These are phyloP conservation scores for Solanum virginianum DNA, from an alignment of 257 asterid species.

Conservation along the genomic window DNA sequence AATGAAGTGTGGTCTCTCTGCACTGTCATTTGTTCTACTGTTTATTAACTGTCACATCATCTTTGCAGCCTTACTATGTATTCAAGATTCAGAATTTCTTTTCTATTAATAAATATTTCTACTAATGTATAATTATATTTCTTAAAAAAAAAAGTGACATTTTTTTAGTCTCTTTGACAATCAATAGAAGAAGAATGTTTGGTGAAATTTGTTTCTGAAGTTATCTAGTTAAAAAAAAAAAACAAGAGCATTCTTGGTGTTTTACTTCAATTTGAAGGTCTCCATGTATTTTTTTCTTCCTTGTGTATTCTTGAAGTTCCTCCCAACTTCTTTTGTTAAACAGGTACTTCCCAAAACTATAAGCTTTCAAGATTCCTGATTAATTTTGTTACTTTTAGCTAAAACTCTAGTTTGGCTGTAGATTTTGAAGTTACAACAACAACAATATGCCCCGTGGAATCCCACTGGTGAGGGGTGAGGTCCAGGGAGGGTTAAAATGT, in stretches of 20 bases:
- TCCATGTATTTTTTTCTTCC: background rate
- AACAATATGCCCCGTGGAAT: too few relatives aligned
- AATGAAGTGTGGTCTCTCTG: background rate
- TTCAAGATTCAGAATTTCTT: background rate
- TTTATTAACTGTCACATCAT: background rate
- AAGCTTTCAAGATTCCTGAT: background rate
- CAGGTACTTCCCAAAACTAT: background rate
- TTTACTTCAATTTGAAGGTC: background rate
- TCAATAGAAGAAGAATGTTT: background rate
- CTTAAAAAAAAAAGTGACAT: background rate
- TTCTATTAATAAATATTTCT: background rate
- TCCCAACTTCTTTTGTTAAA: background rate
- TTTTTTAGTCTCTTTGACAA: background rate
- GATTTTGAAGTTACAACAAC: background rate
- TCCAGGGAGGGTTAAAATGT: too few relatives aligned
- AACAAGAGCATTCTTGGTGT: background rate
- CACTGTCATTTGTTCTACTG: background rate
- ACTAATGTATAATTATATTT: background rate
- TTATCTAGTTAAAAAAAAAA: background rate
- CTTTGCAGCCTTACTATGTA: background rate
- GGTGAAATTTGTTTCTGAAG: background rate
- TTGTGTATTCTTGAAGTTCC: background rate
- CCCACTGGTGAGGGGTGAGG: too few relatives aligned
- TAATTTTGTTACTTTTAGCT: background rate
- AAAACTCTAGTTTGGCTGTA: background rate